phyloP scores from a whole-genome alignment of 495 filamentous ascomycete species.

The Coniosporium apollinis region DNA sequence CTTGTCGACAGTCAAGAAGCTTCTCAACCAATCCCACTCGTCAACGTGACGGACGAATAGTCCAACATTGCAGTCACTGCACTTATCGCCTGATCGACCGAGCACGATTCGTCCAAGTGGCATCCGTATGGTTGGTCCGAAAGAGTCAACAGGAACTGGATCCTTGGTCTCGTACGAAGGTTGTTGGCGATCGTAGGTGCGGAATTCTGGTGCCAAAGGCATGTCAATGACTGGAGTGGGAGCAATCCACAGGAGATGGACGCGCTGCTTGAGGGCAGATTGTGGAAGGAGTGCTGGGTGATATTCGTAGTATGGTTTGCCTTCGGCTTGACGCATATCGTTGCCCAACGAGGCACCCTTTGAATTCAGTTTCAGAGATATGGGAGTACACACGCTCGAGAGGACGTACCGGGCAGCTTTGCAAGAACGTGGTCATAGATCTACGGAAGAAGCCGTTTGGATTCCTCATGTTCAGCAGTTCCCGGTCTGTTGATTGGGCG shows the following conservation, averaged over 20 bases:
- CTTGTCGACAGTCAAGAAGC: slow-evolving; percentile 18
- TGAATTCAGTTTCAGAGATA: no score
- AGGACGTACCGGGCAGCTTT: slow-evolving; percentile 10
- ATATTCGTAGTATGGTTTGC: slow-evolving; percentile 22
- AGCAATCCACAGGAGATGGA: slow-evolving; percentile 11
- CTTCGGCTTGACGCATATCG: slow-evolving; percentile 17
- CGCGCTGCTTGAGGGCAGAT: slow-evolving; percentile 9
- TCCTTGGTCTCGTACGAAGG: slow-evolving; percentile 11
- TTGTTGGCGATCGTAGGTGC: slow-evolving; percentile 11
- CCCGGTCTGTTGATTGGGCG: slow-evolving; percentile 16
- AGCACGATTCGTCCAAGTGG: slow-evolving; percentile 16
- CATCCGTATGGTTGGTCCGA: slow-evolving; percentile 10
- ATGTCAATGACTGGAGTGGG: slow-evolving; percentile 4
- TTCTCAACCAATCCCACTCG: slow-evolving; percentile 23
- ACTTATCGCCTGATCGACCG: slow-evolving; percentile 16
- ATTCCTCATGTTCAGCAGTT: slow-evolving; percentile 13
- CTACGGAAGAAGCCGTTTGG: slow-evolving; percentile 19
- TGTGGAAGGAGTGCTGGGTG: slow-evolving; percentile 16
- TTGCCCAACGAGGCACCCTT: slow-evolving; percentile 14
- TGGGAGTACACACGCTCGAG: no score
- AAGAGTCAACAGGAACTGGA: slow-evolving; percentile 8
- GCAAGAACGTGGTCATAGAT: slow-evolving; percentile 15
- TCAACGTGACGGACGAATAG: slow-evolving; percentile 20
- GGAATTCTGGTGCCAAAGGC: slow-evolving; percentile 5
- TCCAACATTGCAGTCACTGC: slow-evolving; percentile 14